phyloP scores from a whole-genome alignment of 1,284 basidiomycete species.

The Malassezia psittaci region DNA sequence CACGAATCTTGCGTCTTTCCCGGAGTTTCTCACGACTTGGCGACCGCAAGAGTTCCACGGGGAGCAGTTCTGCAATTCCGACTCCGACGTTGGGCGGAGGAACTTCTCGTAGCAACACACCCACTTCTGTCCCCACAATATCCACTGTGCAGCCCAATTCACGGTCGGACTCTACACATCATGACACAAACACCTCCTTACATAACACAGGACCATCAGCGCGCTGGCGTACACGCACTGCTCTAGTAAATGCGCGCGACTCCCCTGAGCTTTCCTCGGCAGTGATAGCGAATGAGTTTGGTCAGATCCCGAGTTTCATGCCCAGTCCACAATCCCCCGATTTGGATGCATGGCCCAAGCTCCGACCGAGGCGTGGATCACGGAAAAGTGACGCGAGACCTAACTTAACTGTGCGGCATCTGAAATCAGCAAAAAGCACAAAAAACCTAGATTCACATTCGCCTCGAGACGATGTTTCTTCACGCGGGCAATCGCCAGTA shows the following conservation, averaged over 20 bases:
- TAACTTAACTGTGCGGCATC: no score
- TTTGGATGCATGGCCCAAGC: neutral
- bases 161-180: no score
- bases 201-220: neutral
- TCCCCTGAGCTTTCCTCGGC: neutral
- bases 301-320: neutral
- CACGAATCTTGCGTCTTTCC: slow-evolving; percentile 3
- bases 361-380: no score
- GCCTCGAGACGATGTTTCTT: no score
- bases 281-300: neutral
- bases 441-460: no score
- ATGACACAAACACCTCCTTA: no score
- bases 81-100: neutral
- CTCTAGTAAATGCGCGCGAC: slow-evolving; percentile 1
- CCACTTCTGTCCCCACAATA: neutral
- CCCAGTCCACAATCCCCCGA: neutral
- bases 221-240: neutral
- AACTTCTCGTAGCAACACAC: neutral
- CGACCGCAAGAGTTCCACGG: slow-evolving; percentile 3
- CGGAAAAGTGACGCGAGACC: no score
- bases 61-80: neutral
- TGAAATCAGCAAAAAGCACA: no score
- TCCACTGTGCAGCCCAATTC: no score
- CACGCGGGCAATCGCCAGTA: no score
- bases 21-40: slow-evolving; percentile 5